Base-by-base conservation (phyloP, 805 yeast genomes). In the Metschnikowia lachancei region DNA sequence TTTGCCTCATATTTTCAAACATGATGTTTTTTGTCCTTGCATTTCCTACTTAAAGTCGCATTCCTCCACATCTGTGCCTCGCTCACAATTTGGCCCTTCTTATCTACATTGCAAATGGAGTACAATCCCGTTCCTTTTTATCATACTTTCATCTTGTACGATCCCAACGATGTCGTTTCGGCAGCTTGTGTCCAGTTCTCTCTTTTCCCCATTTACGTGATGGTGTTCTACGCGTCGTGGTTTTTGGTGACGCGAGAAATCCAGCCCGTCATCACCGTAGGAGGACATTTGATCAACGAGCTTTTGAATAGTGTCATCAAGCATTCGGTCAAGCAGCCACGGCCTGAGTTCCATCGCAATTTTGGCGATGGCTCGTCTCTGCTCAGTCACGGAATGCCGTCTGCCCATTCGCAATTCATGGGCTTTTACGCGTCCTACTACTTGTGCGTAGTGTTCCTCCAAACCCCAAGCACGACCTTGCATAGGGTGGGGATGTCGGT, bases 401-500 rank as follows among this genome's bases (percentile, higher is more conserved):
- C 91, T 43, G 97, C 99, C 1, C 99, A 92, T 65, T 82, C 96
- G 0, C 99, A 92, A 67, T 94, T 91, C 64, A 86, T 92, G 90
- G 95, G 96, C 2, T 94, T 82, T 61, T 82, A 85, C 52, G 76
- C 80, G n/a, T 69, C 76, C 7, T 86, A 82, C 60, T 68, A 75
- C 50, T 55, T 73, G 2, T 71, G 85, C 47, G 76, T 47, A 45
- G 65, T 63, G 54, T 62, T 52, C 67, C 75, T 59, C 67, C 80
- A 80, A 63, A 67, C 51, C 60, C 56, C 56, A 2, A 35, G 44
- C 34, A 14, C 29, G 26, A 26, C 17, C 4, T 2, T 11, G 16
- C 39, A 35, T 8, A 73, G 70, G 45, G 3, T 37, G 4, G 14
- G 39, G 3, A 38, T 34, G 13, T 51, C 68, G 4, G 19, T 55